Percentiles rank a stretch among this genome's conserved stretches.
Conservation (phyloP, 1,284 basidiomycete species). For the Rhodotorula sp. region DNA sequence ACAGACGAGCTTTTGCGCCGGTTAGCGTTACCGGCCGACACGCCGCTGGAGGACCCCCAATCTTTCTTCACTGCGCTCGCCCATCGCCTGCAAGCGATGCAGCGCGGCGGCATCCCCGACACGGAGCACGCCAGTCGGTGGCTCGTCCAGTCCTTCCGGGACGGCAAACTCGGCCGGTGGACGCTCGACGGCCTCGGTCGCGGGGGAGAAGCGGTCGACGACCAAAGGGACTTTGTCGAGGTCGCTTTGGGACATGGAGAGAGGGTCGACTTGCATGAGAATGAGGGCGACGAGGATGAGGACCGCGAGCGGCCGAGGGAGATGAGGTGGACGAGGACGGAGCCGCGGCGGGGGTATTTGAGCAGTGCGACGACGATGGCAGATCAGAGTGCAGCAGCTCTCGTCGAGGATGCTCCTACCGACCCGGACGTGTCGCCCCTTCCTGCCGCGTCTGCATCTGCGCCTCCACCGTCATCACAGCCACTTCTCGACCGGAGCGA, state of each 20-base stretch:
- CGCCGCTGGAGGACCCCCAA: conserved; percentile 58
- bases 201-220: conserved; percentile 52
- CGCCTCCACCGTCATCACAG: neutral
- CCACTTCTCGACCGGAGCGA: neutral
- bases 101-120: conserved; percentile 71
- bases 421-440: neutral
- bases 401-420: neutral
- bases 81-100: conserved; percentile 71
- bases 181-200: conserved; percentile 54
- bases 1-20: conserved; percentile 38
- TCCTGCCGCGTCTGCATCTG: neutral
- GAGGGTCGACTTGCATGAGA: conserved; percentile 21
- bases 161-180: conserved; percentile 58
- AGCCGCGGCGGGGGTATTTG: conserved; percentile 13
- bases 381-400: too few species aligned
- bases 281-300: conserved; percentile 15
- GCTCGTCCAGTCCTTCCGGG: conserved; percentile 82
- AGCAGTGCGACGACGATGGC: neutral
- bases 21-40: conserved; percentile 53
- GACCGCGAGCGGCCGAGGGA: conserved; percentile 15
- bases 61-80: conserved; percentile 71
- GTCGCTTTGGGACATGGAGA: conserved; percentile 17
- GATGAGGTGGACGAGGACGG: conserved; percentile 15
- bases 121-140: conserved; percentile 68
- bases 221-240: conserved; percentile 16